phyloP scores from a whole-genome alignment of 352 stramenopile genomes.

The Pythium phragmitis region DNA sequence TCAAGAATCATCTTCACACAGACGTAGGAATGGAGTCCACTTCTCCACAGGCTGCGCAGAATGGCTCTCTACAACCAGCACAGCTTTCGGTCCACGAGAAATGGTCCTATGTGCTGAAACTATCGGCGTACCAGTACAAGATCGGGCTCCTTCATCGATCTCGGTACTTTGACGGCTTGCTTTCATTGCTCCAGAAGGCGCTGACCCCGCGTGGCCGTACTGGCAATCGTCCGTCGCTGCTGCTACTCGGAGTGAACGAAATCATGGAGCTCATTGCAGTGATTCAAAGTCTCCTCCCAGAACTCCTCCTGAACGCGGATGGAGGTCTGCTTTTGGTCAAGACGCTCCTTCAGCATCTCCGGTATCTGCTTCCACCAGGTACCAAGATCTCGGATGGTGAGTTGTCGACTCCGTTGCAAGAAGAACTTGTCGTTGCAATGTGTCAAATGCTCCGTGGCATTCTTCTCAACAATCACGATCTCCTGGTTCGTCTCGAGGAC shows the following conservation, averaged over 20 bases:
- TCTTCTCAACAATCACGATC: constrained; percentile 62
- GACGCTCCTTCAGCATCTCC: constrained; percentile 72
- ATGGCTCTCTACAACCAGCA: constrained; percentile 13
- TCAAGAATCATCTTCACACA: constrained; percentile 37
- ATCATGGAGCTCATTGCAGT: constrained; percentile 74
- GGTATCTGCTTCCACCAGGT: constrained; percentile 67
- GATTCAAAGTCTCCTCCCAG: constrained; percentile 68
- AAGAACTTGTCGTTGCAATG: constrained; percentile 66
- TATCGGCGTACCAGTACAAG: constrained; percentile 85
- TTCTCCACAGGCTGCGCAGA: constrained; percentile 6
- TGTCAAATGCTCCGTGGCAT: constrained; percentile 77
- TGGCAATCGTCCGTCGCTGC: constrained; percentile 40
- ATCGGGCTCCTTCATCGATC: constrained; percentile 65
- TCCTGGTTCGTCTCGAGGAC: constrained; percentile 80
- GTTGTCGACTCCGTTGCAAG: constrained; percentile 46
- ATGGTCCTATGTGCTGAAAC: constrained; percentile 80
- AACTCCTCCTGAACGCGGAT: constrained; percentile 61
- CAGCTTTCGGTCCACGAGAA: constrained; percentile 63
- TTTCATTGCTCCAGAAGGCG: constrained; percentile 78
- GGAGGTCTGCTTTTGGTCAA: constrained; percentile 69
- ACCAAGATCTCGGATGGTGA: constrained; percentile 35
- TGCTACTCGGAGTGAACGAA: constrained; percentile 67
- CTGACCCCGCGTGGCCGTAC: constrained; percentile 50
- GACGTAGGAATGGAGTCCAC: constrained; percentile 24
- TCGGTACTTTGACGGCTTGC: constrained; percentile 76